These are phyloP conservation scores for Coemansia sp. DNA, from an alignment of 192 early-diverging fungal genomes.

Conservation along the genomic window DNA sequence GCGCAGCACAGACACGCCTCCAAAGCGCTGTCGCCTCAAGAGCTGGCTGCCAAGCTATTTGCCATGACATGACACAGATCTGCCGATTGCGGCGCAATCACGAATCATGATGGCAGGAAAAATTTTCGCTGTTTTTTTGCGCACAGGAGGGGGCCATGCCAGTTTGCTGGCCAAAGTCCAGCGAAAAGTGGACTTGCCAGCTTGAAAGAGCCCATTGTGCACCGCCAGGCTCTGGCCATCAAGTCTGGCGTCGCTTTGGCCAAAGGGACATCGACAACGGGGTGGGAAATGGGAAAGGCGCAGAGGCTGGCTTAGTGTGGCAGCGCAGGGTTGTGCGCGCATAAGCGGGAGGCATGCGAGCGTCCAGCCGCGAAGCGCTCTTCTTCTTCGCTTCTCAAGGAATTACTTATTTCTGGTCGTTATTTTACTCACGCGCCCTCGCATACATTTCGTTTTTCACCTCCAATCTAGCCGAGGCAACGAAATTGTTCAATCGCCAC, in stretches of 20 bases:
- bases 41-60: conserved; percentile 34
- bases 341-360: background rate
- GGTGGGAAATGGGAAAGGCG: too few relatives aligned
- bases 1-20: conserved; percentile 27
- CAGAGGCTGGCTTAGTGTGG: too few relatives aligned
- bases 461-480: conserved; percentile 21
- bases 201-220: too few relatives aligned
- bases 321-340: too few relatives aligned
- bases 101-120: background rate
- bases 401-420: conserved; percentile 21
- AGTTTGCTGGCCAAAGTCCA: too few relatives aligned
- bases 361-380: background rate
- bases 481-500: conserved; percentile 24
- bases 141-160: too few relatives aligned
- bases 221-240: too few relatives aligned
- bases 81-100: background rate
- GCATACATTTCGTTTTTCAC: conserved; percentile 27
- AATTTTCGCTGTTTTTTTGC: too few relatives aligned
- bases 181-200: too few relatives aligned
- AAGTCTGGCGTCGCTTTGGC: too few relatives aligned
- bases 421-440: conserved; percentile 1
- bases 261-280: too few relatives aligned
- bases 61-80: conserved; percentile 3
- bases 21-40: conserved; percentile 21
- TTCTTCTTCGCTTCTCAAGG: conserved; percentile 17